A percentile compares a stretch with the other conserved stretches of the same genome.
Evolutionary conservation across 2,329 filamentous ascomycete genomes (phyloP).

Genomic region (Cercospora janseana): DNA sequence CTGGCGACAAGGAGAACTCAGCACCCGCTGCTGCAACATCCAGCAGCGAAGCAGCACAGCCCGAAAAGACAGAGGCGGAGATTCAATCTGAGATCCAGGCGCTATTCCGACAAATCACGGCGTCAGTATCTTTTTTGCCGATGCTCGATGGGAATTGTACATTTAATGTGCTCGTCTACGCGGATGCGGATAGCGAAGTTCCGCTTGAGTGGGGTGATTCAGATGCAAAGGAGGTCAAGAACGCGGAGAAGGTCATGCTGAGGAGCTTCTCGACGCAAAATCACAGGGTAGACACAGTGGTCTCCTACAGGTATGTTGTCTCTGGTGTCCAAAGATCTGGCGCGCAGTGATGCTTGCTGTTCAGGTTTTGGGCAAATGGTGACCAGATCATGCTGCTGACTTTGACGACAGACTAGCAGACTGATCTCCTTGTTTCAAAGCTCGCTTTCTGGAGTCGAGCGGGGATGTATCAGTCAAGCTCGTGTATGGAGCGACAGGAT

Average conservation of each 20-base stretch:
- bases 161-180: slow-evolving; percentile 97
- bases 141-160: slow-evolving; percentile 94
- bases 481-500: too few relatives aligned
- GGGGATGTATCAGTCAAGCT: too few relatives aligned
- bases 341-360: neutral
- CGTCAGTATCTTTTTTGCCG: slow-evolving; percentile 92
- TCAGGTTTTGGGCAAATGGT: too few relatives aligned
- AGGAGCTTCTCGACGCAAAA: slow-evolving; percentile 94
- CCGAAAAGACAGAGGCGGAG: slow-evolving; percentile 84
- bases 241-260: slow-evolving; percentile 92
- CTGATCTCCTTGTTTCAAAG: too few relatives aligned
- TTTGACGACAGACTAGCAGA: slow-evolving; percentile 5
- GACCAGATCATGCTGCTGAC: too few relatives aligned
- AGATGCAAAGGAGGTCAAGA: slow-evolving; percentile 92
- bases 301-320: slow-evolving; percentile 70
- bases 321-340: neutral
- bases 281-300: slow-evolving; percentile 90
- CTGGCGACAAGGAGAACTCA: slow-evolving; percentile 69
- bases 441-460: too few relatives aligned
- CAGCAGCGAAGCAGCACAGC: slow-evolving; percentile 27
- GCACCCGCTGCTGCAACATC: slow-evolving; percentile 29
- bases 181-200: slow-evolving; percentile 92
- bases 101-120: slow-evolving; percentile 96
- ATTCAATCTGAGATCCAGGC: slow-evolving; percentile 95
- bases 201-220: slow-evolving; percentile 98